phyloP scores from a whole-genome alignment of 192 early-diverging fungal species.

The Coemansia sp. region DNA sequence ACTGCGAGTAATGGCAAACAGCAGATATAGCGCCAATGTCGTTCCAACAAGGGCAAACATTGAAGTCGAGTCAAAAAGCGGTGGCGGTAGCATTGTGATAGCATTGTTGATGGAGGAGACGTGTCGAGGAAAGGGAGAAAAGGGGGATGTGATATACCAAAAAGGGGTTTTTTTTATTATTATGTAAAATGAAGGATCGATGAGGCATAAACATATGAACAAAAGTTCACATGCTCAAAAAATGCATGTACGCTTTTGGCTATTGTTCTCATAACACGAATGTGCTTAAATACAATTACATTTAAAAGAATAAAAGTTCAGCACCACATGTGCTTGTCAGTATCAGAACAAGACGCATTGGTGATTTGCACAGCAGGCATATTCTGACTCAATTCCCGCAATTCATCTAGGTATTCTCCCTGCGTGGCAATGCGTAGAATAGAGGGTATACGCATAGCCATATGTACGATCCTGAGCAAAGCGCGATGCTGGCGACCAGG shows the following conservation, averaged over 20 bases:
- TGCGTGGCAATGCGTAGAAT: constrained; percentile 23
- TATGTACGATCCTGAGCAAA: constrained; percentile 22
- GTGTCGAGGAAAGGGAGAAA: background rate
- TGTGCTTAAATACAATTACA: background rate
- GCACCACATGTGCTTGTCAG: background rate
- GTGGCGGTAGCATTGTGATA: background rate
- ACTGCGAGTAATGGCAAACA: background rate
- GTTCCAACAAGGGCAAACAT: background rate
- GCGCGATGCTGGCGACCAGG: constrained; percentile 6
- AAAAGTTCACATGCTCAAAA: background rate
- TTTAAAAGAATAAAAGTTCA: background rate
- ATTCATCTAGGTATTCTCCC: constrained; percentile 1
- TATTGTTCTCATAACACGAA: no score
- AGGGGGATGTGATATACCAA: background rate
- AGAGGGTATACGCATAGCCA: constrained; percentile 22
- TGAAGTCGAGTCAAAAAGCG: background rate
- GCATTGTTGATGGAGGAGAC: background rate
- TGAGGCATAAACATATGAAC: background rate
- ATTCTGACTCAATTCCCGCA: background rate
- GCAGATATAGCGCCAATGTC: background rate
- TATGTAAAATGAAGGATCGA: background rate
- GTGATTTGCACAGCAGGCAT: background rate
- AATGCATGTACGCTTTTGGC: background rate
- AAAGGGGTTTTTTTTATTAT: background rate
- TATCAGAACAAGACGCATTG: background rate